Evolutionary conservation across 768 basidiomycete genomes (phyloP).

Genomic region (Tulasnella sp.): DNA sequence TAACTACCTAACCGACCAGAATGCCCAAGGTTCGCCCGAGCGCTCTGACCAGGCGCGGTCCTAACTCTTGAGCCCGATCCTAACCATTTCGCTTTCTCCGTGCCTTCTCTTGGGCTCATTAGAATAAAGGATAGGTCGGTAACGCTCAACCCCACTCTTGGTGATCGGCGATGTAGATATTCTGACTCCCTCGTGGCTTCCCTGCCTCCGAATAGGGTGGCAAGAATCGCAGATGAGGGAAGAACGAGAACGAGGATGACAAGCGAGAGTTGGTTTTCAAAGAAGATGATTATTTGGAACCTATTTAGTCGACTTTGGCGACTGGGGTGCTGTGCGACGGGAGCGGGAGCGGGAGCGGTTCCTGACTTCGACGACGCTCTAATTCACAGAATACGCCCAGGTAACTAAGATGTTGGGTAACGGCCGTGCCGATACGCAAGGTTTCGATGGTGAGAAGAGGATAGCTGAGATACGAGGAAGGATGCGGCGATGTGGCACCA

Average conservation of each 20-base stretch:
- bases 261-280: conserved; percentile 98
- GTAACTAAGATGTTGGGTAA: conserved; percentile 99
- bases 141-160: background rate
- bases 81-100: background rate
- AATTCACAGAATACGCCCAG: conserved; percentile 85
- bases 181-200: background rate
- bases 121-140: background rate
- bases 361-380: background rate
- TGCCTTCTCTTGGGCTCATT: background rate
- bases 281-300: conserved; percentile 43
- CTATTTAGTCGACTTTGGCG: too few relatives aligned
- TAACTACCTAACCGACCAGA: background rate
- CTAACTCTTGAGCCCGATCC: background rate
- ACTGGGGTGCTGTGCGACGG: too few relatives aligned
- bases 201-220: conserved; percentile 78
- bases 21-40: background rate
- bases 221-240: conserved; percentile 98
- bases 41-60: background rate
- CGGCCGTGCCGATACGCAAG: conserved; percentile 89
- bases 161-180: background rate
- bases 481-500: background rate
- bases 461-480: conserved; percentile 79
- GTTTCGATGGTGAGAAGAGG: conserved; percentile 97
- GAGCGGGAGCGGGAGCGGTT: background rate
- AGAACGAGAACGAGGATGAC: conserved; percentile 99